Base-by-base conservation (phyloP, 805 yeast species). In the Blastobotrys attinorum region DNA sequence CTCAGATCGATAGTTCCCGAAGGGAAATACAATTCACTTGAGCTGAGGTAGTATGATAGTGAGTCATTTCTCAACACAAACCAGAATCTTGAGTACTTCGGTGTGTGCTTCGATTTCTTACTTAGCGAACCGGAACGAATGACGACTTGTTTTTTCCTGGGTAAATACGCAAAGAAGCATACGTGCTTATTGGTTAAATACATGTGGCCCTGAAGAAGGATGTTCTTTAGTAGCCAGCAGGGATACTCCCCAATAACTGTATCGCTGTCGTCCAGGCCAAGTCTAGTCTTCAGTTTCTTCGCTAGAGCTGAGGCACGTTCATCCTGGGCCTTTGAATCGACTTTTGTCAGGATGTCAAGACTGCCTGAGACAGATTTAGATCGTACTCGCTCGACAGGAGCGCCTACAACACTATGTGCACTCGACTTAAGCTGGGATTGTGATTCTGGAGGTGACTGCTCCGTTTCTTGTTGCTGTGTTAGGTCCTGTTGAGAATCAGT, bases 21-120 rank as follows among this genome's bases (percentile, higher is more conserved):
- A 0, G 97, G 97, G 64, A 87, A 88, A 61, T 88, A 87, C n/a
- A 82, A 64, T 46, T 88, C 95, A 0, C 86, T 79, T 1, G 96
- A 74, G 5, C 75, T 75, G 6, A 75, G 65, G 60, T 82, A 88
- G 31, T 85, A 69, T 2, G 85, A 72, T 15, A 90, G 69, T 0
- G 87, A 73, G 37, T 79, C 79, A 31, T 78, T 78, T 50, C 83
- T 70, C 47, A 90, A 65, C 0, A 87, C 76, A 4, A 87, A 87
- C 96, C 97, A 90, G 57, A 73, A 81, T 38, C 94, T 70, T 22
- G 65, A 64, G 39, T 65, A 64, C 22, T 70, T 54, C 11, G 62
- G 54, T 2, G 70, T 64, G 36, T 48, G 47, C 23, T 63, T 63
- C 0, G 70, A 59, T 42, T 63, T 70, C 37, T 76, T 63, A 3